phyloP scores from a whole-genome alignment of 2,329 filamentous ascomycete genomes.

The Penicillium concentricum region DNA sequence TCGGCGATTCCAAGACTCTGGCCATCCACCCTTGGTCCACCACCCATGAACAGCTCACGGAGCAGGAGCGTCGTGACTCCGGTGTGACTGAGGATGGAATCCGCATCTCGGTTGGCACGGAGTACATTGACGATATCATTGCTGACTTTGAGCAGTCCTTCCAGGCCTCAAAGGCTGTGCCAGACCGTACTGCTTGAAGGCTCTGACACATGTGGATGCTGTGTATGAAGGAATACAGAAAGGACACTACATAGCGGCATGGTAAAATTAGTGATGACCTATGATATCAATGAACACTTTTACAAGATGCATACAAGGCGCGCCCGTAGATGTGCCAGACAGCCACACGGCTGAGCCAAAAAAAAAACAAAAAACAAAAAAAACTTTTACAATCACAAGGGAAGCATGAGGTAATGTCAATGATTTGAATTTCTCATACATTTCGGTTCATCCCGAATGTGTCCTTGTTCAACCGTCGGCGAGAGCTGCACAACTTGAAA shows the following conservation, averaged over 20 bases:
- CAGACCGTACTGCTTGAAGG: slow-evolving; percentile 16
- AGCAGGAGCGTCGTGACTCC: slow-evolving; percentile 75
- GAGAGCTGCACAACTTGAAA: background rate
- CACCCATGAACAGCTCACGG: slow-evolving; percentile 86
- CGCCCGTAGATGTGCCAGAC: background rate
- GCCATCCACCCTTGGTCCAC: slow-evolving; percentile 95
- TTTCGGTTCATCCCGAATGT: background rate
- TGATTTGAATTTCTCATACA: background rate
- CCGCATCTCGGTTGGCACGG: slow-evolving; percentile 90
- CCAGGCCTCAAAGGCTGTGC: slow-evolving; percentile 52
- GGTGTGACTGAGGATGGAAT: slow-evolving; percentile 89
- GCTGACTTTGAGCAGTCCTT: slow-evolving; percentile 93
- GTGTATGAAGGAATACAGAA: background rate
- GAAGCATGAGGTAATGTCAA: background rate
- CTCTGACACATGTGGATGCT: slow-evolving; percentile 54
- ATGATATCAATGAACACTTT: background rate
- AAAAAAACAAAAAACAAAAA: no score
- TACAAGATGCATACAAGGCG: background rate
- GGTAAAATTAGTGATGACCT: background rate
- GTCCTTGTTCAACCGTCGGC: background rate
- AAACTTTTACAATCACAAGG: background rate
- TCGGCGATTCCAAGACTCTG: slow-evolving; percentile 91
- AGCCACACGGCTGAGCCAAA: background rate
- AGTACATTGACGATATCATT: slow-evolving; percentile 97
- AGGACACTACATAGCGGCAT: background rate